Conservation (phyloP, 176 grass and related monocot species). For the Carex parvula region DNA sequence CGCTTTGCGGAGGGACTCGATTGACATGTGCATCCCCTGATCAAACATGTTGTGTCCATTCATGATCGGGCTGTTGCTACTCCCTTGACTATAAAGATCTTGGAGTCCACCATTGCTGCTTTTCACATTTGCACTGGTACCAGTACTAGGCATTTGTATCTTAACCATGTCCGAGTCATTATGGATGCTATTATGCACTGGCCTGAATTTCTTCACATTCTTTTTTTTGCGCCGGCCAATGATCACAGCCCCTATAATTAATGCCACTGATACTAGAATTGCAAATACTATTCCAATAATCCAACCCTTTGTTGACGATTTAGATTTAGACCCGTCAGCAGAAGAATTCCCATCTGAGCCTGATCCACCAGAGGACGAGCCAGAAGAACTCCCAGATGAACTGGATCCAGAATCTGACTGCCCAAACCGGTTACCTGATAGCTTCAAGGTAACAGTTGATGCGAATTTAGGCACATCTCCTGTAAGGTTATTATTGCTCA, state of each 20-base stretch:
- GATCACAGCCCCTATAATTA: conserved; percentile 26
- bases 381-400: conserved; percentile 20
- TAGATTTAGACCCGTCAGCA: conserved; percentile 16
- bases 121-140: neutral
- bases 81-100: conserved; percentile 32
- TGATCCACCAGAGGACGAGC: conserved; percentile 23
- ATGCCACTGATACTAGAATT: conserved; percentile 44
- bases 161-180: conserved; percentile 34
- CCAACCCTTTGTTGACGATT: conserved; percentile 28
- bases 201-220: conserved; percentile 48
- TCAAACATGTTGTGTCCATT: conserved; percentile 19
- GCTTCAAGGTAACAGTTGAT: conserved; percentile 43
- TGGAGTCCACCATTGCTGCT: conserved; percentile 14
- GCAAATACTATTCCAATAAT: conserved; percentile 56
- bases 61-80: conserved; percentile 3
- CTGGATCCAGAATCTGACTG: conserved; percentile 34
- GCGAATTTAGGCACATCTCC: conserved; percentile 63
- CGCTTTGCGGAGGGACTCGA: conserved; percentile 55
- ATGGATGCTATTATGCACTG: conserved; percentile 36
- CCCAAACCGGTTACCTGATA: conserved; percentile 52
- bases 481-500: conserved; percentile 68
- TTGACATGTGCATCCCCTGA: conserved; percentile 71
- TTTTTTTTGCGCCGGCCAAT: conserved; percentile 42
- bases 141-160: conserved; percentile 29
- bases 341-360: conserved; percentile 22